Percentiles rank a stretch among this genome's conserved stretches.
These are phyloP conservation scores for Verruconis gallopava DNA, from an alignment of 2,329 filamentous ascomycete species.

Conservation along the genomic window DNA sequence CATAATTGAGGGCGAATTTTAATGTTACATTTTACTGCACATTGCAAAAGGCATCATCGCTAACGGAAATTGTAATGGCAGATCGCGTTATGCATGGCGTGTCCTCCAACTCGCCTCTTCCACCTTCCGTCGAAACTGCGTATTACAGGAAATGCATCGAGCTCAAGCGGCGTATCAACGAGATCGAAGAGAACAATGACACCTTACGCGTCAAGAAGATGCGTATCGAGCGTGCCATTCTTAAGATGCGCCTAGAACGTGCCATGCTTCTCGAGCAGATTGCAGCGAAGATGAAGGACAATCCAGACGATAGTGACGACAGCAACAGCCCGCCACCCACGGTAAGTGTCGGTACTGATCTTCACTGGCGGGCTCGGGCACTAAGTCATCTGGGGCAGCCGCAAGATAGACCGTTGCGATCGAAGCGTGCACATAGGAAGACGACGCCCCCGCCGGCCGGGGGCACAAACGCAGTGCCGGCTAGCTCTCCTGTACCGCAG, in stretches of 20 bases:
- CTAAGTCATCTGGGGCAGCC: constrained; percentile 48
- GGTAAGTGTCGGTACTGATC: constrained; percentile 38
- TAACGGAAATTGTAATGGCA: not conserved
- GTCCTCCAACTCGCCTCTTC: constrained; percentile 35
- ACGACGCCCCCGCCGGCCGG: constrained; percentile 19
- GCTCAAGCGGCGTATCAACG: constrained; percentile 77
- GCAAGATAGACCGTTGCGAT: constrained; percentile 63
- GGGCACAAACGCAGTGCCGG: constrained; percentile 11
- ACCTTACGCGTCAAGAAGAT: constrained; percentile 64
- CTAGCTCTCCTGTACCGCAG: constrained; percentile 10
- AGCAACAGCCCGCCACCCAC: constrained; percentile 70
- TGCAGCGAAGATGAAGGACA: constrained; percentile 34
- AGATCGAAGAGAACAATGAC: constrained; percentile 87
- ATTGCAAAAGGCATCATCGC: too few relatives aligned
- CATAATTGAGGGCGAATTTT: too few relatives aligned
- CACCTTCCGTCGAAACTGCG: constrained; percentile 86
- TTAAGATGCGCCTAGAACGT: constrained; percentile 82
- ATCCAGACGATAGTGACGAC: constrained; percentile 53
- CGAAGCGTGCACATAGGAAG: constrained; percentile 52
- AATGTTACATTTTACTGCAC: too few relatives aligned
- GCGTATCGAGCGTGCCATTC: constrained; percentile 70
- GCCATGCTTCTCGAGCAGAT: constrained; percentile 43
- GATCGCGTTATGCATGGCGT: constrained; percentile 10
- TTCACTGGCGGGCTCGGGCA: too few relatives aligned
- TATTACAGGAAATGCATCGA: constrained; percentile 96